A percentile compares a stretch with the other conserved stretches of the same genome.
Evolutionary conservation across 345 rosid genomes (phyloP).

Genomic region (Combretum micranthum): DNA sequence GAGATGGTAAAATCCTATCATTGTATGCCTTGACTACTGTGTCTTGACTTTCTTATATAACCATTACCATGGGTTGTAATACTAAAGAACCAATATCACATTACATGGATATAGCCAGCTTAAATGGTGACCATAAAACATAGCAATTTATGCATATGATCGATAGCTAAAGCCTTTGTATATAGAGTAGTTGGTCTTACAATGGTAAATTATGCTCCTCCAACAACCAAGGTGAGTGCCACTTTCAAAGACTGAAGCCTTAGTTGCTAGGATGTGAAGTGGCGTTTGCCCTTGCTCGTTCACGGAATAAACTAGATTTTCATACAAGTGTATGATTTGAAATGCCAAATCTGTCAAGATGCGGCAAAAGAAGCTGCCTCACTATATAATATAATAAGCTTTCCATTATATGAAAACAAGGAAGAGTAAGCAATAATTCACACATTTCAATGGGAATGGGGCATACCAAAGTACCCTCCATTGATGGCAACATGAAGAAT

Average conservation of each 20-base stretch:
- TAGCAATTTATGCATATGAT: not conserved
- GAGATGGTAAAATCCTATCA: too few relatives aligned
- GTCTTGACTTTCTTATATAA: too few relatives aligned
- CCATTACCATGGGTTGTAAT: too few relatives aligned
- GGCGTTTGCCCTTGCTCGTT: constrained; percentile 29
- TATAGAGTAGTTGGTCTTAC: constrained; percentile 14
- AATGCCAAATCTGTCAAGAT: constrained; percentile 38
- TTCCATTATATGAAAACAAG: too few relatives aligned
- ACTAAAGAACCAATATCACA: too few relatives aligned
- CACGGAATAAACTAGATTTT: constrained; percentile 15
- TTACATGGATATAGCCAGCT: too few relatives aligned
- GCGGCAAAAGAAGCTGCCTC: too few relatives aligned
- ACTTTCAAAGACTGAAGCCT: constrained; percentile 34
- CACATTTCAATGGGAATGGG: not conserved
- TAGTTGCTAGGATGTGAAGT: constrained; percentile 39
- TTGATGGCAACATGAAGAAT: constrained; percentile 32
- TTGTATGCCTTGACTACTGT: too few relatives aligned
- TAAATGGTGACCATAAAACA: too few relatives aligned
- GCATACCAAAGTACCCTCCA: constrained; percentile 25
- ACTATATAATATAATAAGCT: too few relatives aligned
- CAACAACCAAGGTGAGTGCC: constrained; percentile 21
- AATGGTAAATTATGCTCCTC: constrained; percentile 21
- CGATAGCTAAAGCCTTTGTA: not conserved
- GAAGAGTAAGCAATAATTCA: not conserved
- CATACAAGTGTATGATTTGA: constrained; percentile 24